phyloP scores from a whole-genome alignment of 108 stramenopile species.

The Cylindrotheca fusiformis region DNA sequence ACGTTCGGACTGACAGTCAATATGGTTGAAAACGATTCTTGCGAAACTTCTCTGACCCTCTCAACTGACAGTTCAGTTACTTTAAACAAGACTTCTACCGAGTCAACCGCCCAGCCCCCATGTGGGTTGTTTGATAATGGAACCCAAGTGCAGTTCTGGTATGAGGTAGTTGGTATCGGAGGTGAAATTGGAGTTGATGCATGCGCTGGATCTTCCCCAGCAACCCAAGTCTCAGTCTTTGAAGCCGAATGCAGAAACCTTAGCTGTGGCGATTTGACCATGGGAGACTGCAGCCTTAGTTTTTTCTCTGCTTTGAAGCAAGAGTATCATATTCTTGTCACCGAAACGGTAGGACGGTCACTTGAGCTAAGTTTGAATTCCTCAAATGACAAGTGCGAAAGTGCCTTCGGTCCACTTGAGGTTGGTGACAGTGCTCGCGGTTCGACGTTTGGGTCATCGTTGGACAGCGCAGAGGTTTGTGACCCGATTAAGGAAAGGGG shows the following conservation, averaged over 20 bases:
- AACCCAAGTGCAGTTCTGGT: background rate
- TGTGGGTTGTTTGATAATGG: background rate
- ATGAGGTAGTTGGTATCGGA: background rate
- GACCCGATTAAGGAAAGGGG: conserved; percentile 1
- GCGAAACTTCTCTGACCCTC: background rate
- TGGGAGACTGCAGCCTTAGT: background rate
- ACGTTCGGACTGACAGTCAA: background rate
- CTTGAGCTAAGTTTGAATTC: background rate
- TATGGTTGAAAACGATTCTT: background rate
- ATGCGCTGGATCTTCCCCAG: background rate
- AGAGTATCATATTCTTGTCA: background rate
- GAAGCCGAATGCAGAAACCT: background rate
- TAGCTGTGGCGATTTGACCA: background rate
- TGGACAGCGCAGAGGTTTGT: conserved; percentile 1
- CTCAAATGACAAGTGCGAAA: conserved; percentile 10
- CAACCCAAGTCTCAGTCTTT: background rate
- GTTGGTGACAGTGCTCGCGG: conserved; percentile 16
- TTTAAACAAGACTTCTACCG: background rate
- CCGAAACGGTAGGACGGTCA: background rate
- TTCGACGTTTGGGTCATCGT: conserved; percentile 9
- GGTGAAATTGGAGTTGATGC: background rate
- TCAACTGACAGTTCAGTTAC: background rate
- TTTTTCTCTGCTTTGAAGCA: background rate
- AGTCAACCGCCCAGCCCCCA: background rate
- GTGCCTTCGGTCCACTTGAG: conserved; percentile 12